These are phyloP conservation scores for Vairimorpha necatrix DNA, from an alignment of 371 early-diverging fungal species.

Conservation along the genomic window DNA sequence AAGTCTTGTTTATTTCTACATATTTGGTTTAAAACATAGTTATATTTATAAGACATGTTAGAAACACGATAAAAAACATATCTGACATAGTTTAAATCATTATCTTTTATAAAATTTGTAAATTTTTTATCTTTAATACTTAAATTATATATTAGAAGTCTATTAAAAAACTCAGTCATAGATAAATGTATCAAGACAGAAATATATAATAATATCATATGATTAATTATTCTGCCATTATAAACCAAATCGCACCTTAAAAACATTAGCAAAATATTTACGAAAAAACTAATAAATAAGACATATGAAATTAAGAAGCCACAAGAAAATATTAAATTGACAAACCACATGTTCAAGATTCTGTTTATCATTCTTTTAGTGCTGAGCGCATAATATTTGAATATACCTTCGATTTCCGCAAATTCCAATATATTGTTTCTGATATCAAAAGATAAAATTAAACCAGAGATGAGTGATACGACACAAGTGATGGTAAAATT, in stretches of 20 bases:
- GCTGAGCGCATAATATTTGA: background rate
- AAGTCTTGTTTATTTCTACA: constrained; percentile 9
- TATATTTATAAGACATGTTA: constrained; percentile 22
- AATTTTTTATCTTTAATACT: constrained; percentile 11
- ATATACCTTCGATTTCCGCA: background rate
- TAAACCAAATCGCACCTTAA: background rate
- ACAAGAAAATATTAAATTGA: background rate
- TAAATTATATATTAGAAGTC: constrained; percentile 19
- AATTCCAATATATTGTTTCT: background rate
- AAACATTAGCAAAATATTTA: background rate
- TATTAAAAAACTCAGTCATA: constrained; percentile 21
- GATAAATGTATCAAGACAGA: background rate
- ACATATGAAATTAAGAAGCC: background rate
- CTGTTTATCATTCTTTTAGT: background rate
- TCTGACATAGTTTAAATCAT: background rate
- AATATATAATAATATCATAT: constrained; percentile 1
- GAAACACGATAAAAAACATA: constrained; percentile 31
- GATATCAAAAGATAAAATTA: background rate
- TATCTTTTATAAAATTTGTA: background rate
- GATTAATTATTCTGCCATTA: background rate
- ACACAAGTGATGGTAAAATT: background rate
- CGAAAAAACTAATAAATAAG: background rate
- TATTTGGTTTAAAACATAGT: background rate
- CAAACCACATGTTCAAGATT: background rate
- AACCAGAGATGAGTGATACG: background rate